A percentile compares a stretch with the other conserved stretches of the same genome.
phyloP scores from a whole-genome alignment of 2,329 filamentous ascomycete genomes.

The Fusarium ambrosium region DNA sequence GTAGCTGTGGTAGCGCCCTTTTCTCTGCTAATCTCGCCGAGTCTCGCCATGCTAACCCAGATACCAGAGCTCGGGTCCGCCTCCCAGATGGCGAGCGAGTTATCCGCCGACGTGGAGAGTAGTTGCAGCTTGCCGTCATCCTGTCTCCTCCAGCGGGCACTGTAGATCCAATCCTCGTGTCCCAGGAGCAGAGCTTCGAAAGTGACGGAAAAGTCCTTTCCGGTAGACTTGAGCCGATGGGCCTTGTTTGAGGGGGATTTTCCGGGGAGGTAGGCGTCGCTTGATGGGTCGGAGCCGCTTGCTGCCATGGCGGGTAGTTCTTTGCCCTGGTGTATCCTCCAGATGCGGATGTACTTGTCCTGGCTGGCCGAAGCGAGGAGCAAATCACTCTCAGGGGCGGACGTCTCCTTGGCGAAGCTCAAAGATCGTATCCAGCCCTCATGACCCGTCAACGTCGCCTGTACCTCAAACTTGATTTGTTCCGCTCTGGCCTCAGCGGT shows the following conservation, averaged over 20 bases:
- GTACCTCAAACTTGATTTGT: constrained; percentile 71
- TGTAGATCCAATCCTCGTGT: constrained; percentile 99
- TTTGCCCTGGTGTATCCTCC: constrained; percentile 83
- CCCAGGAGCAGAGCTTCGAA: constrained; percentile 95
- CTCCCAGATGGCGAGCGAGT: constrained; percentile 94
- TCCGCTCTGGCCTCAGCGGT: constrained; percentile 63
- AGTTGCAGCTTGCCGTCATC: constrained; percentile 73
- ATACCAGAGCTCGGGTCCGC: constrained; percentile 86
- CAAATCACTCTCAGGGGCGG: constrained; percentile 71
- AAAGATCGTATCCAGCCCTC: constrained; percentile 95
- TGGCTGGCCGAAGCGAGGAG: constrained; percentile 94
- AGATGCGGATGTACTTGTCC: constrained; percentile 96
- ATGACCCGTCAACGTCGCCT: constrained; percentile 86
- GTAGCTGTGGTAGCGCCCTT: constrained; percentile 98
- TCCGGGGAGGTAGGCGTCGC: constrained; percentile 72
- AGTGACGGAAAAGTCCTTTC: constrained; percentile 80
- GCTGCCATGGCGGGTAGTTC: constrained; percentile 70
- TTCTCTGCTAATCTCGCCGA: constrained; percentile 93
- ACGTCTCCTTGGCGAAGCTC: constrained; percentile 77
- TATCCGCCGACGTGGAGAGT: constrained; percentile 93
- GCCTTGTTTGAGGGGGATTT: constrained; percentile 90
- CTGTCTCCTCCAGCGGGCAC: constrained; percentile 77
- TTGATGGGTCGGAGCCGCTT: constrained; percentile 67
- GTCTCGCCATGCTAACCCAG: constrained; percentile 87
- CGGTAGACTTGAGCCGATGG: constrained; percentile 76